Conservation (phyloP, 2,329 filamentous ascomycete species). For the Torrubiella hemipterigena region DNA sequence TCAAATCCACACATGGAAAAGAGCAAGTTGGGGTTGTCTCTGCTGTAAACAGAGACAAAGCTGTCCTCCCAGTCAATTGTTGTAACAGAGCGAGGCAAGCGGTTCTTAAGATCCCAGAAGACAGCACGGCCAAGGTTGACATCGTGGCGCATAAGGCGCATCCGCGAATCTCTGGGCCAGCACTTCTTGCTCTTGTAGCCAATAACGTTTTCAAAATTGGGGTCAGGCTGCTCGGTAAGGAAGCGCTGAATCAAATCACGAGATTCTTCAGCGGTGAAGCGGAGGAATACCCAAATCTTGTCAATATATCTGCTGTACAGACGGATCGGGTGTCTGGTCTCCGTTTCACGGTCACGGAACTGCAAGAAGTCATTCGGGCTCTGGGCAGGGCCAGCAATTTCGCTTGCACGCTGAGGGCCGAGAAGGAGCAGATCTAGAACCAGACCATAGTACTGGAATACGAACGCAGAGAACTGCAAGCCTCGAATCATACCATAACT, state of each 20-base stretch:
- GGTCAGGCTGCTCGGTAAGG: constrained; percentile 94
- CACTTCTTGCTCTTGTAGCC: constrained; percentile 99
- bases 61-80: constrained; percentile 99
- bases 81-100: constrained; percentile 83
- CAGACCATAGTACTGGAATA: constrained; percentile 97
- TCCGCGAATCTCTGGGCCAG: constrained; percentile 94
- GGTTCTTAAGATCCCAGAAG: constrained; percentile 98
- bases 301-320: constrained; percentile 98
- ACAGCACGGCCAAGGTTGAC: constrained; percentile 95
- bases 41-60: constrained; percentile 94
- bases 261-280: constrained; percentile 88
- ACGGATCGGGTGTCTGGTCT: constrained; percentile 87
- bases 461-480: constrained; percentile 94
- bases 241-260: constrained; percentile 94
- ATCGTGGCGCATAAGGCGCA: constrained; percentile 97
- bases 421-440: constrained; percentile 88
- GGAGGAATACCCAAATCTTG: constrained; percentile 95
- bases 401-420: constrained; percentile 89
- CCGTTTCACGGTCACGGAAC: constrained; percentile 85
- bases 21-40: constrained; percentile 91
- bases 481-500: constrained; percentile 98
- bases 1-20: constrained; percentile 99
- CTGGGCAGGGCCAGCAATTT: constrained; percentile 89
- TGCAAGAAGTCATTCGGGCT: constrained; percentile 96
- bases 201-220: constrained; percentile 98